These are phyloP conservation scores for Sextonia rubra DNA, from an alignment of 164 flowering plant species.

Conservation along the genomic window DNA sequence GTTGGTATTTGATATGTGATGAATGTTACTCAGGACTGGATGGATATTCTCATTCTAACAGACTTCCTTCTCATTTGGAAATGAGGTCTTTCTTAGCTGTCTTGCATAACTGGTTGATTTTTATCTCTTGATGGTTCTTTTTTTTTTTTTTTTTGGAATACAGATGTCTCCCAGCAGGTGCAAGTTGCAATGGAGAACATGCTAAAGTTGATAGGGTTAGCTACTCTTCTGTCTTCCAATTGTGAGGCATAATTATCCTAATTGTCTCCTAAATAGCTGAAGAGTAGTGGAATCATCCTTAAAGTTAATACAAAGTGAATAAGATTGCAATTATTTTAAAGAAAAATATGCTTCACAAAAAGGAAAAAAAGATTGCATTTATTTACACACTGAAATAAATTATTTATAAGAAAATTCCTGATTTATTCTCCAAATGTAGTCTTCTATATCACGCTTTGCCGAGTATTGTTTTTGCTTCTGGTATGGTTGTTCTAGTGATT, in stretches of 20 bases:
- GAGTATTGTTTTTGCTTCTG: background rate
- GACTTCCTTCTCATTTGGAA: background rate
- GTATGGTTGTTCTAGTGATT: background rate
- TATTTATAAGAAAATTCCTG: background rate
- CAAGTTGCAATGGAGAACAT: slow-evolving; percentile 66
- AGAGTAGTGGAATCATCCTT: background rate
- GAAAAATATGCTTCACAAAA: too few relatives aligned
- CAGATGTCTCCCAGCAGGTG: slow-evolving; percentile 60
- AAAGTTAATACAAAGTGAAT: too few relatives aligned
- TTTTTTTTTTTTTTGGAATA: slow-evolving; percentile 2
- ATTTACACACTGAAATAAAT: too few relatives aligned
- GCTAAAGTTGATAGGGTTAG: slow-evolving; percentile 63
- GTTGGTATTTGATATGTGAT: background rate
- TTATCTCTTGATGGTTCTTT: too few relatives aligned
- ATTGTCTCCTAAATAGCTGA: background rate
- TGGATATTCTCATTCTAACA: background rate
- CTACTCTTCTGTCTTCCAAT: slow-evolving; percentile 1
- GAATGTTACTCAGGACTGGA: background rate
- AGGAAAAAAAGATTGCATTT: too few relatives aligned
- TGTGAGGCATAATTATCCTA: background rate
- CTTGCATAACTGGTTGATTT: background rate
- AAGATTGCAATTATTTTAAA: too few relatives aligned
- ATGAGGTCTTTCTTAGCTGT: background rate
- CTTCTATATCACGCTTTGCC: background rate
- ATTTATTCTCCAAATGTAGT: background rate